phyloP scores from a whole-genome alignment of 139 green algal genomes.

The Mychonastes homosphaera region DNA sequence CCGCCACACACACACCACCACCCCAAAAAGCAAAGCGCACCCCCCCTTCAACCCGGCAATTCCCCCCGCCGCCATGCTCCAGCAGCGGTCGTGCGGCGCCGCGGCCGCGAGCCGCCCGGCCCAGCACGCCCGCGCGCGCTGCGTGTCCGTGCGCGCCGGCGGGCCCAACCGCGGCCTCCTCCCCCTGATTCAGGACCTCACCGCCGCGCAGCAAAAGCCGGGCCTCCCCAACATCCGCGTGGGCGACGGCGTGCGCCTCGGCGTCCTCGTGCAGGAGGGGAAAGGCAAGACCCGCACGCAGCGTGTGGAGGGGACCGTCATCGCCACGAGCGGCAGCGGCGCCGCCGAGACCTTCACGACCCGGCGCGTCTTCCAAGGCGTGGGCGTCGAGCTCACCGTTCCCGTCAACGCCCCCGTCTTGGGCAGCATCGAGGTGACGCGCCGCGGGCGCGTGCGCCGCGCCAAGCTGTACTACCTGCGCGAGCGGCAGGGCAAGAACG shows the following conservation, averaged over 20 bases:
- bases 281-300: conserved; percentile 35
- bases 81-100: no score
- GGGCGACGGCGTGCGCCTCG: conserved; percentile 38
- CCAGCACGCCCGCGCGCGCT: no score
- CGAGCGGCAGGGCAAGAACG: conserved; percentile 39
- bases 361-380: conserved; percentile 26
- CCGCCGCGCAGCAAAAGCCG: conserved; percentile 10
- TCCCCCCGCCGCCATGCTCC: no score
- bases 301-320: conserved; percentile 39
- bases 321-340: conserved; percentile 28
- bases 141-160: no score
- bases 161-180: no score
- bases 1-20: no score
- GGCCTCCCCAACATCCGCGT: conserved; percentile 17
- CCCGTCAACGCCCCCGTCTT: conserved; percentile 31
- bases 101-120: no score
- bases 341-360: conserved; percentile 32
- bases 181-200: conserved; percentile 7
- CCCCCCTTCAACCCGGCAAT: no score
- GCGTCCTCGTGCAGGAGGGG: conserved; percentile 32
- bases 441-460: conserved; percentile 33
- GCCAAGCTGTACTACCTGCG: conserved; percentile 60
- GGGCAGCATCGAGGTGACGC: conserved; percentile 28
- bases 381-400: conserved; percentile 42
- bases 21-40: no score